Percentiles rank a stretch among this genome's conserved stretches.
These are phyloP conservation scores for Arabis hirsuta DNA, from an alignment of 345 rosid genomes.

Conservation along the genomic window DNA sequence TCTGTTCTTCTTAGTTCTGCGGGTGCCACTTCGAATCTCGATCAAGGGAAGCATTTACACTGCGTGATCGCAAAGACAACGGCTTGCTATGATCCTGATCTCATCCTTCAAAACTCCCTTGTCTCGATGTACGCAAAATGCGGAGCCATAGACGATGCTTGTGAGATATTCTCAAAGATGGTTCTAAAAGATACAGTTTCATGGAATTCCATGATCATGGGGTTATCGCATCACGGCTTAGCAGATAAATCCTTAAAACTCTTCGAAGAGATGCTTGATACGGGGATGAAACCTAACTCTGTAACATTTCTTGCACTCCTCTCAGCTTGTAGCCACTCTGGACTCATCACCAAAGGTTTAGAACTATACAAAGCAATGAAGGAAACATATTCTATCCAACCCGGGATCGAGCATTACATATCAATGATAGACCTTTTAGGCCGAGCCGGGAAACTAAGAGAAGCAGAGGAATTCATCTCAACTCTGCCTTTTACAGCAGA, in stretches of 20 bases:
- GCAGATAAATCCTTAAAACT: constrained; percentile 52
- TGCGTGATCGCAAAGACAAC: constrained; percentile 54
- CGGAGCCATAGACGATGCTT: constrained; percentile 62
- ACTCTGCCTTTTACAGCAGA: constrained; percentile 61
- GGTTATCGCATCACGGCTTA: constrained; percentile 63
- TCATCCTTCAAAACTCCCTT: constrained; percentile 59
- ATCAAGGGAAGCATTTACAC: constrained; percentile 66
- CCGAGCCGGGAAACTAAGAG: constrained; percentile 68
- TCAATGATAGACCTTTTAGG: constrained; percentile 75
- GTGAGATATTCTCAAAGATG: constrained; percentile 52
- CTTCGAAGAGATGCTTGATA: constrained; percentile 56
- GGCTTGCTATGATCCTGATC: constrained; percentile 53
- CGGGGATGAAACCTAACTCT: constrained; percentile 52
- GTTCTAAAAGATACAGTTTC: constrained; percentile 63
- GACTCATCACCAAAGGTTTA: constrained; percentile 63
- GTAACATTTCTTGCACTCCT: constrained; percentile 62
- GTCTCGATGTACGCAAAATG: constrained; percentile 68
- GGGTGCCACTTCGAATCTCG: constrained; percentile 71
- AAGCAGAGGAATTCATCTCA: constrained; percentile 67
- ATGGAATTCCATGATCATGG: constrained; percentile 66
- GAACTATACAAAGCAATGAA: constrained; percentile 56
- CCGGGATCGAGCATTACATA: constrained; percentile 68
- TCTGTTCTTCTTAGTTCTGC: constrained; percentile 76
- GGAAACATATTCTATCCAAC: constrained; percentile 53
- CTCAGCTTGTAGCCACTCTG: constrained; percentile 65